Percentiles rank a stretch among this genome's conserved stretches.
Evolutionary conservation across 2,329 filamentous ascomycete genomes (phyloP).

Genomic region (Teratosphaeria viscida): DNA sequence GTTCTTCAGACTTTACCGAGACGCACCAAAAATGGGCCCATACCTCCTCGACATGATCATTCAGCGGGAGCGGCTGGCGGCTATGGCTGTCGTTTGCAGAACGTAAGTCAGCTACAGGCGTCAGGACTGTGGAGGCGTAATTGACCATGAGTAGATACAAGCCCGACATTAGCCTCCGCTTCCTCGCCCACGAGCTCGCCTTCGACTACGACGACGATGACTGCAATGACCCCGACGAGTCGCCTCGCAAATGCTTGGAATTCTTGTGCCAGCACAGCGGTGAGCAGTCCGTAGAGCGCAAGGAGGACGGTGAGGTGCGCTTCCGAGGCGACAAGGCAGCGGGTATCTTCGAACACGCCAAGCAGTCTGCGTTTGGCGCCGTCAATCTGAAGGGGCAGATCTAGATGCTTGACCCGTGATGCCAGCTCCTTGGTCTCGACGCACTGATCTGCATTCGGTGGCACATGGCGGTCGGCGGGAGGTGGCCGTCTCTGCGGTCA

Average conservation of each 20-base stretch:
- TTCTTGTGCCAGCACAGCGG: constrained; percentile 78
- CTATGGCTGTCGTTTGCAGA: constrained; percentile 86
- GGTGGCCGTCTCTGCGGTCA: neutral
- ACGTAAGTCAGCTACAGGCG: constrained; percentile 53
- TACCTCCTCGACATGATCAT: constrained; percentile 99
- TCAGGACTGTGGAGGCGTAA: neutral
- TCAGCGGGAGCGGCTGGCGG: constrained; percentile 79
- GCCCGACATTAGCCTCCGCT: constrained; percentile 76
- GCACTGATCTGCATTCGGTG: neutral
- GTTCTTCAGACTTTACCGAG: constrained; percentile 92
- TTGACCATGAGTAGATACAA: constrained; percentile 68
- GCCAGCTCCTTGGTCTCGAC: neutral
- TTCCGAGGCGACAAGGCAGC: constrained; percentile 67
- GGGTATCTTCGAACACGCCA: constrained; percentile 62
- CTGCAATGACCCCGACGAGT: constrained; percentile 14
- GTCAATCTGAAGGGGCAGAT: constrained; percentile 98
- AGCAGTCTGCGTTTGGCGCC: constrained; percentile 63
- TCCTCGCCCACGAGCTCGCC: constrained; percentile 88
- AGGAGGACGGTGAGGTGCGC: constrained; percentile 55
- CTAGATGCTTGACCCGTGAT: constrained; percentile 38
- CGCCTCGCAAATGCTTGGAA: constrained; percentile 52
- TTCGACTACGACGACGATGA: constrained; percentile 71
- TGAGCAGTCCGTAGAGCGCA: constrained; percentile 66
- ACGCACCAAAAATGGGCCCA: constrained; percentile 76
- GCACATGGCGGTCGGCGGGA: neutral